Percentiles rank a stretch among this genome's conserved stretches.
phyloP scores from a whole-genome alignment of 805 yeast species.

The Starmerella floricola region DNA sequence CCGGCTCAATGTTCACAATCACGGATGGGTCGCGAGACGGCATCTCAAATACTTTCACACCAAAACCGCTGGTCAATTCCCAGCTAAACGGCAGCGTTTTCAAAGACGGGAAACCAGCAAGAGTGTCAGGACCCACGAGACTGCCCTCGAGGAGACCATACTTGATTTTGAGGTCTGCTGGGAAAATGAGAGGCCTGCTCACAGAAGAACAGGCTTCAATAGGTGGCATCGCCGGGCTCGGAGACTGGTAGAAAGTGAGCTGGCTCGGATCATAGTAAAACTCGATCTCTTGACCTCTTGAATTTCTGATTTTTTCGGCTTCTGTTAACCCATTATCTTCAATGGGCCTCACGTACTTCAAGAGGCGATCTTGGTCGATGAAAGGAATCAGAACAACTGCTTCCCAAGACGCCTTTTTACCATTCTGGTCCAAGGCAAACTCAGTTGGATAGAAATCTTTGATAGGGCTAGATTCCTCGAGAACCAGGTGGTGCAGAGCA shows the following conservation, averaged over 20 bases:
- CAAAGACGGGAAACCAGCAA: slow-evolving; percentile 87
- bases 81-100: slow-evolving; percentile 49
- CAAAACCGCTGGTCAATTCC: slow-evolving; percentile 42
- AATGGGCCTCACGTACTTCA: slow-evolving; percentile 58
- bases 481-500: slow-evolving; percentile 70
- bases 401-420: slow-evolving; percentile 95
- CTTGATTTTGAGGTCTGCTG: slow-evolving; percentile 18
- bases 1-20: slow-evolving; percentile 48
- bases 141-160: slow-evolving; percentile 57
- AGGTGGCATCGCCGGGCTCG: slow-evolving; percentile 62
- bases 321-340: slow-evolving; percentile 45
- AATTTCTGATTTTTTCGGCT: slow-evolving; percentile 63
- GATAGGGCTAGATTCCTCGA: slow-evolving; percentile 74
- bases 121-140: slow-evolving; percentile 50
- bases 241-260: slow-evolving; percentile 54
- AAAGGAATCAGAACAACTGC: slow-evolving; percentile 88
- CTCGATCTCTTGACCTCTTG: slow-evolving; percentile 55
- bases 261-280: slow-evolving; percentile 70
- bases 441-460: slow-evolving; percentile 81
- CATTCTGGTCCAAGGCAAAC: slow-evolving; percentile 81
- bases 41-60: slow-evolving; percentile 66
- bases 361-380: slow-evolving; percentile 70
- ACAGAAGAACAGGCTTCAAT: slow-evolving; percentile 52
- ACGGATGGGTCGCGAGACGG: slow-evolving; percentile 77
- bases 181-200: not conserved